Evolutionary conservation across 805 yeast genomes (phyloP).

Genomic region (Kodamaea laetipori): DNA sequence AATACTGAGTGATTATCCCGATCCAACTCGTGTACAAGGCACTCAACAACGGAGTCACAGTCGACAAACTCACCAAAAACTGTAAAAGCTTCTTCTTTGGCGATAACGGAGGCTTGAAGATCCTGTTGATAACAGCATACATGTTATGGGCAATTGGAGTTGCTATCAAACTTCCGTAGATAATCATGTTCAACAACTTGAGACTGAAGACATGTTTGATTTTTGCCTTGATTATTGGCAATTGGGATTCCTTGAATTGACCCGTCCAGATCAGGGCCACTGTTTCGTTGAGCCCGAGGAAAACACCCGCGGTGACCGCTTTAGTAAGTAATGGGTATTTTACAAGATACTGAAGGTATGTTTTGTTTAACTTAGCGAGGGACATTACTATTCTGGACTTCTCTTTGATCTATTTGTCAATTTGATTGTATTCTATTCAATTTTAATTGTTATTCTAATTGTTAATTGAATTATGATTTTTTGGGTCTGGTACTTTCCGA

Average conservation of each 20-base stretch:
- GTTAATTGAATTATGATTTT: no score
- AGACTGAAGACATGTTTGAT: constrained; percentile 45
- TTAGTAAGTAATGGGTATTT: constrained; percentile 61
- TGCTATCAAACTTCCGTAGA: constrained; percentile 55
- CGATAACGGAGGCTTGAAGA: constrained; percentile 45
- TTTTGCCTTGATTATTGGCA: constrained; percentile 19
- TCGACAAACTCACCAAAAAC: constrained; percentile 50
- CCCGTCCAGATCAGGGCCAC: constrained; percentile 54
- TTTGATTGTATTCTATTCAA: no score
- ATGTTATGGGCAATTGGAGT: constrained; percentile 63
- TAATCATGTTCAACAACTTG: constrained; percentile 54
- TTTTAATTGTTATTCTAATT: no score
- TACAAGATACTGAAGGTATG: constrained; percentile 41
- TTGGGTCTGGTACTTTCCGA: no score
- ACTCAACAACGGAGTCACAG: constrained; percentile 57
- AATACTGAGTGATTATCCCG: constrained; percentile 48
- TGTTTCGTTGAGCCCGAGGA: constrained; percentile 59
- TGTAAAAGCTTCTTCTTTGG: constrained; percentile 47
- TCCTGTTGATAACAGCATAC: constrained; percentile 42
- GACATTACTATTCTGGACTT: constrained; percentile 9
- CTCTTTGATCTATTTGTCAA: background rate
- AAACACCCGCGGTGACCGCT: constrained; percentile 54
- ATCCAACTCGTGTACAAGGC: constrained; percentile 54
- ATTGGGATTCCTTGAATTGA: constrained; percentile 35
- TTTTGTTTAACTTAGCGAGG: constrained; percentile 22